phyloP scores from a whole-genome alignment of 345 rosid species.

The Eucalyptus albens region DNA sequence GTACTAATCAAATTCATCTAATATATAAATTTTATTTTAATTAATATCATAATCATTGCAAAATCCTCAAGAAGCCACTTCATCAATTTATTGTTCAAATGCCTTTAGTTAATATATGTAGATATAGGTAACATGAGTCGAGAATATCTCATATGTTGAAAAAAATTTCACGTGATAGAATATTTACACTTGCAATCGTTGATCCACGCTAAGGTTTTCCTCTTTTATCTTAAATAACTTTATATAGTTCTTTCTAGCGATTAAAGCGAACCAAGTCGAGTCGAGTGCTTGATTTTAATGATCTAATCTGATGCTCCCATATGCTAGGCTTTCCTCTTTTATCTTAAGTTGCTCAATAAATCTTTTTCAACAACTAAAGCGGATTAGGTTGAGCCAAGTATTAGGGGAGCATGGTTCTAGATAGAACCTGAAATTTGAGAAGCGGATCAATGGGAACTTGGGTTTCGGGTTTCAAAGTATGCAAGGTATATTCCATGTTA shows the following conservation, averaged over 20 bases:
- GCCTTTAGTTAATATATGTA: not conserved
- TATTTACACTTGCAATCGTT: not conserved
- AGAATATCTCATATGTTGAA: not conserved
- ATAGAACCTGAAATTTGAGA: no score
- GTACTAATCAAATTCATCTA: not conserved
- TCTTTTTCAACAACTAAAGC: not conserved
- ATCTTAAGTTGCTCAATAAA: not conserved
- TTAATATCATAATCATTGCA: not conserved
- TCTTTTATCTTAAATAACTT: not conserved
- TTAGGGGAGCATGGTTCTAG: no score
- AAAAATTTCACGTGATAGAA: not conserved
- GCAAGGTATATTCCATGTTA: no score
- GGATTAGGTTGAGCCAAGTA: not conserved
- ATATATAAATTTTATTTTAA: not conserved
- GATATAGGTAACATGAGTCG: not conserved
- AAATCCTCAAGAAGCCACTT: not conserved
- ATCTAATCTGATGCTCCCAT: not conserved
- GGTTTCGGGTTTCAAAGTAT: no score
- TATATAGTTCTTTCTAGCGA: not conserved
- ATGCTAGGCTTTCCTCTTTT: not conserved
- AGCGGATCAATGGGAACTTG: rapidly evolving
- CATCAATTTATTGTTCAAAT: not conserved
- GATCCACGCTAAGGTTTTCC: not conserved
- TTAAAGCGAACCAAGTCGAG: no score
- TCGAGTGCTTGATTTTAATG: no score